A percentile compares a stretch with the other conserved stretches of the same genome.
Evolutionary conservation across 108 stramenopile species (phyloP).

Genomic region (Skeletonema potamos): DNA sequence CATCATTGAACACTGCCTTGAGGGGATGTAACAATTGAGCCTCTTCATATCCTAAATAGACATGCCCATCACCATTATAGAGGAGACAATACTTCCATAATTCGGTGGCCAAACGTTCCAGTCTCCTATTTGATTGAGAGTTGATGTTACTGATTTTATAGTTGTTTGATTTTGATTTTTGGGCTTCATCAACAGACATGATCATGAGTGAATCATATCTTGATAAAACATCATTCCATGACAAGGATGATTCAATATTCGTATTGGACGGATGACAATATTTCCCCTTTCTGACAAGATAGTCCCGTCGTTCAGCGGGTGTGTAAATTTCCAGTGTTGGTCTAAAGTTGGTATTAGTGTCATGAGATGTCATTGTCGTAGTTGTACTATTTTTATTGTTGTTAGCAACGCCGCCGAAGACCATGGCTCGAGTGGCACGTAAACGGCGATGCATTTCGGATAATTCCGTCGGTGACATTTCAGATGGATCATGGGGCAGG

Average conservation of each 20-base stretch:
- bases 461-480: slow-evolving; percentile 16
- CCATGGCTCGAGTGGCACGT: slow-evolving; percentile 36
- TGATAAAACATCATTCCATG: slow-evolving; percentile 21
- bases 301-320: slow-evolving; percentile 41
- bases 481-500: slow-evolving; percentile 23
- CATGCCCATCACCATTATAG: slow-evolving; percentile 44
- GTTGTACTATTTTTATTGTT: background rate
- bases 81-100: slow-evolving; percentile 47
- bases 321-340: slow-evolving; percentile 35
- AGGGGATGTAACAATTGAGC: slow-evolving; percentile 19
- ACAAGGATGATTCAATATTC: background rate
- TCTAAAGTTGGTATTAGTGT: background rate
- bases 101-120: slow-evolving; percentile 32
- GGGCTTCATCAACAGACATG: background rate
- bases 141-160: too few relatives aligned
- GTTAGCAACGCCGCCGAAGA: slow-evolving; percentile 12
- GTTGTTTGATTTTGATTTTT: background rate
- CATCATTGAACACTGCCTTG: slow-evolving; percentile 4
- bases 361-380: too few relatives aligned
- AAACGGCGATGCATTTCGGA: slow-evolving; percentile 13
- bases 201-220: slow-evolving; percentile 24
- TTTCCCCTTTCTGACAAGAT: slow-evolving; percentile 28
- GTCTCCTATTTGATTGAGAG: background rate
- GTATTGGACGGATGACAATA: slow-evolving; percentile 34
- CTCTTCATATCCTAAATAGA: slow-evolving; percentile 29